A percentile compares a stretch with the other conserved stretches of the same genome.
These are phyloP conservation scores for Aspergillus costaricaensis DNA, from an alignment of 2,329 filamentous ascomycete species.

Conservation along the genomic window DNA sequence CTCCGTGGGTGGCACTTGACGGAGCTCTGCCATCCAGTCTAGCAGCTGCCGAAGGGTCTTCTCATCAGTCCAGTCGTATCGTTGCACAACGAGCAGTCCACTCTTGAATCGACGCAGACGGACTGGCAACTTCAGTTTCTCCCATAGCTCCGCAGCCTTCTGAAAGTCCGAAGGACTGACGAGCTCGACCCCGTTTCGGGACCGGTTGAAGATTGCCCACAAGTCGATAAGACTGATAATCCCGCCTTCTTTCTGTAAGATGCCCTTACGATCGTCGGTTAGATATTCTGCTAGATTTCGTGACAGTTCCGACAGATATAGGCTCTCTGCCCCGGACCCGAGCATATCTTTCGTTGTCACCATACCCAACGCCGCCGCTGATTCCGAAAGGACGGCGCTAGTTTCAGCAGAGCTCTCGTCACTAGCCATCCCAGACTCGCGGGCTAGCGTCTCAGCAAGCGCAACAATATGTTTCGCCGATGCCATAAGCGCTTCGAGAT, in stretches of 20 bases:
- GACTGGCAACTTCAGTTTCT: constrained; percentile 80
- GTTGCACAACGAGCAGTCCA: constrained; percentile 91
- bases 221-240: constrained; percentile 88
- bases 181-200: constrained; percentile 88
- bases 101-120: constrained; percentile 86
- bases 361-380: constrained; percentile 78
- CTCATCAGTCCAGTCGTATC: constrained; percentile 83
- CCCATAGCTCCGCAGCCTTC: constrained; percentile 85
- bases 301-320: constrained; percentile 86
- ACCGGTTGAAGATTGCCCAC: constrained; percentile 93
- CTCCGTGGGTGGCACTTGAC: constrained; percentile 64
- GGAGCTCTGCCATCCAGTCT: constrained; percentile 74
- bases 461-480: constrained; percentile 96
- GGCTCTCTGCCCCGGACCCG: constrained; percentile 73
- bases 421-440: constrained; percentile 61
- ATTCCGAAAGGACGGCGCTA: constrained; percentile 74
- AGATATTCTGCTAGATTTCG: constrained; percentile 85
- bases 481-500: constrained; percentile 94
- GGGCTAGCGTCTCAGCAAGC: constrained; percentile 82
- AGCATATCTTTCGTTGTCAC: constrained; percentile 96
- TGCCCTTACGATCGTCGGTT: constrained; percentile 77
- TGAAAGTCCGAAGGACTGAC: constrained; percentile 90
- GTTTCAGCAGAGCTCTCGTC: constrained; percentile 68
- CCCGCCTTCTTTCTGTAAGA: constrained; percentile 77
- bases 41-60: constrained; percentile 78